Evolutionary conservation across 441 rosid species (phyloP), one percentile per base, ranked within the genome.

Genomic region (Euphorbia neoarborescens): DNA sequence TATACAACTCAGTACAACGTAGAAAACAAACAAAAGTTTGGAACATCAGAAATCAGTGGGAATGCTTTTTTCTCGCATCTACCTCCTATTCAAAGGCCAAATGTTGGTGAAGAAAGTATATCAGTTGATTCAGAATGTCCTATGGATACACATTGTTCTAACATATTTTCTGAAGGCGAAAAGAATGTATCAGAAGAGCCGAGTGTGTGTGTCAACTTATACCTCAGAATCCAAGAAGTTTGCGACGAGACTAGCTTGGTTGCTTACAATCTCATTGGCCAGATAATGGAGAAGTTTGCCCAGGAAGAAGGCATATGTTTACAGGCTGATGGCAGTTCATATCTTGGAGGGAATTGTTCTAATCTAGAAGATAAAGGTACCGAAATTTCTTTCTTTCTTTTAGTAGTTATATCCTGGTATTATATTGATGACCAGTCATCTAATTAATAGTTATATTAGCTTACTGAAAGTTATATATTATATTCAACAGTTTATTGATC

Each of bases 241-340:
- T 86, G 86, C 79, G 96, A 90, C 24, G 88, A 85, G 63, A 75
- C 90, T 10, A 86, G 96, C 72, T 63, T 91, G 81, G 81, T 85
- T 76, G 88, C 90, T 25, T 83, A 90, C 83, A 77, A 88, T 76
- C 77, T 94, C 30, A 79, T 91, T 68, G 92, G 96, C 75, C 57
- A 51, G 62, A 61, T 90, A 53, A 66, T 91, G 69, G 88, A 85
- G 78, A 84, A 80, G 72, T 80, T 91, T 59, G 84, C 87, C 25
- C 69, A 68, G 66, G 81, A 65, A 69, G 85, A 85, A 70, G 83
- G 83, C 51, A 32, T 85, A 32, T 75, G 81, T 48, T 76, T 89
- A 68, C 78, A 82, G 42, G 46, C 10, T 30, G 80, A 65, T 2
- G 77, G 78, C 62, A 74, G 75, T 46, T 80, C 77, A 65, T 87